These are phyloP conservation scores for Leccinum subfulvum DNA, from an alignment of 1,284 basidiomycete genomes.

Conservation along the genomic window DNA sequence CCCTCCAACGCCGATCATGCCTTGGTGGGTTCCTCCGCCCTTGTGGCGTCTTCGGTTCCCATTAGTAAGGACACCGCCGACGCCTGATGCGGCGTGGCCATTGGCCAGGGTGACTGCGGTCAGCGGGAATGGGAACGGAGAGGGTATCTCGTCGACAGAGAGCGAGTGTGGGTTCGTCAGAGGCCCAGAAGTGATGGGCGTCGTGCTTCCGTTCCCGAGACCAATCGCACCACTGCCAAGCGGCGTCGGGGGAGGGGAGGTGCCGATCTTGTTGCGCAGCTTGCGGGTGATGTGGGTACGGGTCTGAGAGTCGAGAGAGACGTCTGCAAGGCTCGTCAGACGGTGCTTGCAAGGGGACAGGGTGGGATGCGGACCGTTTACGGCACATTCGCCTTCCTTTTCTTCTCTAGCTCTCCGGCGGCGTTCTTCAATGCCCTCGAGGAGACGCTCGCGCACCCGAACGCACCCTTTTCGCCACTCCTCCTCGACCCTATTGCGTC, in stretches of 20 bases:
- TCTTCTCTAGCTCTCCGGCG: conserved; percentile 73
- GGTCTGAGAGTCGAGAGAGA: conserved; percentile 67
- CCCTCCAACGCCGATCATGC: conserved; percentile 51
- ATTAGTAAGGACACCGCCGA: conserved; percentile 37
- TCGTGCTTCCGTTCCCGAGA: conserved; percentile 34
- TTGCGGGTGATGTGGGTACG: conserved; percentile 77
- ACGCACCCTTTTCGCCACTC: conserved; percentile 74
- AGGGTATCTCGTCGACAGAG: conserved; percentile 76
- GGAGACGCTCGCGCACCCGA: conserved; percentile 64
- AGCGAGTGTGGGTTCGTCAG: conserved; percentile 77
- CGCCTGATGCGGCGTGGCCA: conserved; percentile 32
- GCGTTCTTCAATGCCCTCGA: conserved; percentile 82
- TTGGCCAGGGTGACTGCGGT: conserved; percentile 43
- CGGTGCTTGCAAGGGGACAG: background rate
- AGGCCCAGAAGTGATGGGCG: conserved; percentile 60
- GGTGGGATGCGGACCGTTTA: too few relatives aligned
- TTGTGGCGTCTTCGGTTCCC: conserved; percentile 57
- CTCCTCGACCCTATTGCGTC: conserved; percentile 70
- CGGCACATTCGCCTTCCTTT: conserved; percentile 63
- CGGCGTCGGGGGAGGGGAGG: conserved; percentile 62
- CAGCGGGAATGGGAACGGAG: conserved; percentile 75
- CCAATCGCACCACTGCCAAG: conserved; percentile 35
- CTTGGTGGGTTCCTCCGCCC: conserved; percentile 52
- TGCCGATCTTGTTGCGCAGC: conserved; percentile 71
- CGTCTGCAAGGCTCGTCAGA: conserved; percentile 42